phyloP scores from a whole-genome alignment of 225 moss, liverwort and hornwort species.

The Pleurozium schreberi region DNA sequence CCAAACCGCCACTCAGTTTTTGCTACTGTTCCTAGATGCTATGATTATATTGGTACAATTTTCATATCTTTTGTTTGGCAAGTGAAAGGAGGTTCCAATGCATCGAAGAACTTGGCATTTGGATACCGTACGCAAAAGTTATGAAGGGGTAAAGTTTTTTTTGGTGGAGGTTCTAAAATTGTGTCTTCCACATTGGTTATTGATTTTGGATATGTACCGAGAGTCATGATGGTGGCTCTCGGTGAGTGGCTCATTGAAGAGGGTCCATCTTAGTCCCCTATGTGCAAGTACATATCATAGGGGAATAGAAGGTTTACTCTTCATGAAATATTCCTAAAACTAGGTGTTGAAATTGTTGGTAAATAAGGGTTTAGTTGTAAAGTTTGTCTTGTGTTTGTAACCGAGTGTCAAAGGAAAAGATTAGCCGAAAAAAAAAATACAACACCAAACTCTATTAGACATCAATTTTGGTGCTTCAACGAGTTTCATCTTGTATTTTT shows the following conservation, averaged over 20 bases:
- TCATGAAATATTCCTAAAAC: background rate
- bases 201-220: background rate
- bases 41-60: background rate
- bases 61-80: background rate
- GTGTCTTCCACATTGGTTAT: background rate
- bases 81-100: background rate
- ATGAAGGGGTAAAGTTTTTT: background rate
- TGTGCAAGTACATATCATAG: too few species aligned
- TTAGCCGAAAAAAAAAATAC: too few species aligned
- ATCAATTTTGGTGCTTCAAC: too few species aligned
- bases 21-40: background rate
- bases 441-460: too few species aligned
- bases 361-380: too few species aligned
- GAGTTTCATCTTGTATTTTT: too few species aligned
- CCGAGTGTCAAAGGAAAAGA: too few species aligned
- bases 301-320: background rate
- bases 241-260: rapidly evolving
- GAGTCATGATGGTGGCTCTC: background rate
- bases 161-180: rapidly evolving
- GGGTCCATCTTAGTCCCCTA: rapidly evolving
- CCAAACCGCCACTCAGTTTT: background rate
- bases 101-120: background rate
- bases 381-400: too few species aligned
- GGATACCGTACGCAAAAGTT: background rate
- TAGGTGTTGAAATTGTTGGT: rapidly evolving